Percentiles rank a stretch among this genome's conserved stretches.
These are phyloP conservation scores for Allium fistulosum DNA, from an alignment of 106 monocot species.

Conservation along the genomic window DNA sequence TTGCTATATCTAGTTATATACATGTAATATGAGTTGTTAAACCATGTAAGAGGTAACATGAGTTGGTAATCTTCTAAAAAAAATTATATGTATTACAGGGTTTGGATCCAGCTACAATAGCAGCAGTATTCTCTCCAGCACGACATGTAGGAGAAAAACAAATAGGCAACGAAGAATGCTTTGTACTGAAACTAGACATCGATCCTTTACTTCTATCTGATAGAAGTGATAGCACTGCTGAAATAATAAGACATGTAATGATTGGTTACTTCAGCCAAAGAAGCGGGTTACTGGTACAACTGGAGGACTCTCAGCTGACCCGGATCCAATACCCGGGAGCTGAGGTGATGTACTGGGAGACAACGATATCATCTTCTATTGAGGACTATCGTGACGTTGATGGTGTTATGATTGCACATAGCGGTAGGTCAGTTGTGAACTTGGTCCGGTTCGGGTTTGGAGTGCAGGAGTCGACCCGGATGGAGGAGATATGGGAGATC, in stretches of 20 bases:
- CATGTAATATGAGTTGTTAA: too few species aligned
- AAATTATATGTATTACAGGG: slow-evolving; percentile 30
- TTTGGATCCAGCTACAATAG: slow-evolving; percentile 59
- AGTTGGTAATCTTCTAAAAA: too few species aligned
- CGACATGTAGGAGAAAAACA: slow-evolving; percentile 48
- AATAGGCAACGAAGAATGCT: slow-evolving; percentile 62
- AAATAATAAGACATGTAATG: slow-evolving; percentile 70
- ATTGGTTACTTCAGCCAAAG: slow-evolving; percentile 80
- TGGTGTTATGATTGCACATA: slow-evolving; percentile 52
- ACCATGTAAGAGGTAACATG: too few species aligned
- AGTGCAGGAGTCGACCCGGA: slow-evolving; percentile 26
- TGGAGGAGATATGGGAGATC: slow-evolving; percentile 86
- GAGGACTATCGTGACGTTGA: slow-evolving; percentile 55
- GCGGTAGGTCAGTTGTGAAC: slow-evolving; percentile 43
- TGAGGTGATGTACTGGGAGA: slow-evolving; percentile 66
- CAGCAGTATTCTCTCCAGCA: slow-evolving; percentile 52
- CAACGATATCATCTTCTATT: slow-evolving; percentile 46
- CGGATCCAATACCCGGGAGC: slow-evolving; percentile 46
- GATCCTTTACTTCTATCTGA: slow-evolving; percentile 29
- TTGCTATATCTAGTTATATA: too few species aligned
- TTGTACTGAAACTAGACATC: slow-evolving; percentile 41
- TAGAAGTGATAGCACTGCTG: slow-evolving; percentile 53
- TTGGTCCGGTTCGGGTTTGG: slow-evolving; percentile 52
- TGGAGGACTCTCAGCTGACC: slow-evolving; percentile 75
- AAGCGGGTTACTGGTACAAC: slow-evolving; percentile 57